phyloP scores from a whole-genome alignment of 495 filamentous ascomycete genomes.

The Xanthoparmelia taractica region DNA sequence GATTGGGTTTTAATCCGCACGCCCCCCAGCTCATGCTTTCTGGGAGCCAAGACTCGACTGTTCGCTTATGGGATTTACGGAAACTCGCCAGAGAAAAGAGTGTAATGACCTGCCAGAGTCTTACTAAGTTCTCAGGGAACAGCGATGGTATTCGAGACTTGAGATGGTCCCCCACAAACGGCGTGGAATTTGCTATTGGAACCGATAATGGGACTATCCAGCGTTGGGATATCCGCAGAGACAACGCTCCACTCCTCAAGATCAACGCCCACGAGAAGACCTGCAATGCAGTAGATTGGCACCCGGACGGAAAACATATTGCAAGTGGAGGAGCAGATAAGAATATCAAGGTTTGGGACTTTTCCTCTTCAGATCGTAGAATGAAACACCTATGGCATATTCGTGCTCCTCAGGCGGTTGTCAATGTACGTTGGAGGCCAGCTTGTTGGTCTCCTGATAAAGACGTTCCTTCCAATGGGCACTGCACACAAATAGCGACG shows the following conservation, averaged over 20 bases:
- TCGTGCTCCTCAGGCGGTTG: conserved; percentile 59
- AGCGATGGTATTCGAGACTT: conserved; percentile 79
- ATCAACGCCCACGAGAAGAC: conserved; percentile 78
- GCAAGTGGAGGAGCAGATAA: conserved; percentile 77
- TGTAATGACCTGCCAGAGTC: conserved; percentile 47
- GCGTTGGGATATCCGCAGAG: conserved; percentile 60
- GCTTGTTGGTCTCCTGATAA: conserved; percentile 63
- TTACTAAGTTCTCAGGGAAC: conserved; percentile 51
- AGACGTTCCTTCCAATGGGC: conserved; percentile 54
- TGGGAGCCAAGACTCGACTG: conserved; percentile 84
- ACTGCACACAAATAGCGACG: conserved; percentile 61
- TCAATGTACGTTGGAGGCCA: conserved; percentile 79
- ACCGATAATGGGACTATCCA: conserved; percentile 79
- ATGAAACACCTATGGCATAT: conserved; percentile 63
- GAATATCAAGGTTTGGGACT: conserved; percentile 88
- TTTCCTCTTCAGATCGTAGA: conserved; percentile 65
- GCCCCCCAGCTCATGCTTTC: conserved; percentile 69
- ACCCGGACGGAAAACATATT: conserved; percentile 86
- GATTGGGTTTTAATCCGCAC: conserved; percentile 82
- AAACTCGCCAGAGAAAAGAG: conserved; percentile 42
- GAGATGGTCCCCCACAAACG: conserved; percentile 81
- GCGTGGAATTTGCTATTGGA: conserved; percentile 76
- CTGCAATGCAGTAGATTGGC: conserved; percentile 85
- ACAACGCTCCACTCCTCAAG: conserved; percentile 53
- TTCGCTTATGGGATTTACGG: conserved; percentile 72